Evolutionary conservation across 2,329 filamentous ascomycete genomes (phyloP).

Genomic region (Emergomyces pasteurianus): DNA sequence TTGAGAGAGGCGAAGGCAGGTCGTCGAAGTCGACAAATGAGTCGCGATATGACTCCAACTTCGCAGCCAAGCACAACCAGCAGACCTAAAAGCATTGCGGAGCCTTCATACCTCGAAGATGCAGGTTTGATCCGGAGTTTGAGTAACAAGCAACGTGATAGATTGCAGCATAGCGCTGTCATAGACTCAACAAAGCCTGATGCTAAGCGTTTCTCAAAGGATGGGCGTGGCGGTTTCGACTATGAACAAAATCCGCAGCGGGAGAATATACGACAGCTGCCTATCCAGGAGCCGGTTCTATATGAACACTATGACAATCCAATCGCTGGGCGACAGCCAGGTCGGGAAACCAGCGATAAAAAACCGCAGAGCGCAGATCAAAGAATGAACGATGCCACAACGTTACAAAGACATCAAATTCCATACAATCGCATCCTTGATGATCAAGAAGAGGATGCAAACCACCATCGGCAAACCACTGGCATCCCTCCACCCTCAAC

Average conservation of each 20-base stretch:
- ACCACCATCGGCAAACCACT: not conserved
- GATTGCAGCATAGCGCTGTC: constrained; percentile 8
- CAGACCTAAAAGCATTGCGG: not conserved
- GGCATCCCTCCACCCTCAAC: not conserved
- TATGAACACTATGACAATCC: not conserved
- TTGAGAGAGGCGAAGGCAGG: constrained; percentile 43
- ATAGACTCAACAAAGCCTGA: constrained; percentile 12
- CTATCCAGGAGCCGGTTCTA: not conserved
- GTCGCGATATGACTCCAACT: constrained; percentile 7
- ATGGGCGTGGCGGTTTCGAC: constrained; percentile 7
- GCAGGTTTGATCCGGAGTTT: constrained; percentile 8
- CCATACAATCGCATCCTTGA: constrained; percentile 2
- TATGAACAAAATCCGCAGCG: constrained; percentile 4
- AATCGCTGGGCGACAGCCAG: not conserved
- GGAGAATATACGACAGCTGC: not conserved
- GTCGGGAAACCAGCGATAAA: not conserved
- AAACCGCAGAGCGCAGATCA: not conserved
- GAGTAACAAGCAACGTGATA: constrained; percentile 8
- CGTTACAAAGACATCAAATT: not conserved
- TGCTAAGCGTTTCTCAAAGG: constrained; percentile 7
- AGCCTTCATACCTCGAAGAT: constrained; percentile 7
- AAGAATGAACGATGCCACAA: constrained; percentile 1
- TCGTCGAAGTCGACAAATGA: constrained; percentile 5
- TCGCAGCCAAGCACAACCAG: constrained; percentile 4
- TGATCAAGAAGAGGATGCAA: not conserved